Evolutionary conservation across 768 basidiomycete species (phyloP).

Genomic region (Hygrophoropsis aurantiaca): DNA sequence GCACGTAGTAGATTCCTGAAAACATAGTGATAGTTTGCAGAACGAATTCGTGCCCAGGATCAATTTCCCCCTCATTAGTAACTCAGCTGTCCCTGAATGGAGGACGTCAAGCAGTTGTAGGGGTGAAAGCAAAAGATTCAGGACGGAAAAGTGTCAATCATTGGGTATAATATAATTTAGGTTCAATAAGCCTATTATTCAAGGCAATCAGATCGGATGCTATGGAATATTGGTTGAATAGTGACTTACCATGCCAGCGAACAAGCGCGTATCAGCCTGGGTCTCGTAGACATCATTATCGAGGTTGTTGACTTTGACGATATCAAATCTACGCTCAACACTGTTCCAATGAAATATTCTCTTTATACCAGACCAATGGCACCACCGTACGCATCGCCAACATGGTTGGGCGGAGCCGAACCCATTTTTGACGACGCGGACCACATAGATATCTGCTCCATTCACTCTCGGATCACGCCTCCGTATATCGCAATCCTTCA

Average conservation of each 20-base stretch:
- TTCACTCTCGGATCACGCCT: slow-evolving; percentile 43
- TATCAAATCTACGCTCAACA: slow-evolving; percentile 33
- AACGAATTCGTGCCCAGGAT: background rate
- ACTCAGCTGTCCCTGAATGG: background rate
- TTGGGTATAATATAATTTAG: background rate
- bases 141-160: background rate
- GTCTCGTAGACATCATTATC: slow-evolving; percentile 44
- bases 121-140: background rate
- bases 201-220: background rate
- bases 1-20: slow-evolving; percentile 1
- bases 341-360: slow-evolving; percentile 55
- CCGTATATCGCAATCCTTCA: slow-evolving; percentile 32
- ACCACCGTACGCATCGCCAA: slow-evolving; percentile 58
- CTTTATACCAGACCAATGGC: slow-evolving; percentile 55
- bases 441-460: slow-evolving; percentile 57
- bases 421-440: slow-evolving; percentile 48
- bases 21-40: background rate
- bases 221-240: background rate
- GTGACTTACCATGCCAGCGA: slow-evolving; percentile 43
- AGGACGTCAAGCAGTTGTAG: slow-evolving; percentile 3
- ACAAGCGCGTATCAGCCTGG: slow-evolving; percentile 42
- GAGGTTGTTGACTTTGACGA: slow-evolving; percentile 47
- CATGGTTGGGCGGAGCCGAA: slow-evolving; percentile 53
- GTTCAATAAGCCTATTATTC: background rate
- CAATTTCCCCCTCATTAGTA: background rate